Base-by-base conservation (phyloP, 1,284 basidiomycete species). In the Taiwanofungus camphoratus region DNA sequence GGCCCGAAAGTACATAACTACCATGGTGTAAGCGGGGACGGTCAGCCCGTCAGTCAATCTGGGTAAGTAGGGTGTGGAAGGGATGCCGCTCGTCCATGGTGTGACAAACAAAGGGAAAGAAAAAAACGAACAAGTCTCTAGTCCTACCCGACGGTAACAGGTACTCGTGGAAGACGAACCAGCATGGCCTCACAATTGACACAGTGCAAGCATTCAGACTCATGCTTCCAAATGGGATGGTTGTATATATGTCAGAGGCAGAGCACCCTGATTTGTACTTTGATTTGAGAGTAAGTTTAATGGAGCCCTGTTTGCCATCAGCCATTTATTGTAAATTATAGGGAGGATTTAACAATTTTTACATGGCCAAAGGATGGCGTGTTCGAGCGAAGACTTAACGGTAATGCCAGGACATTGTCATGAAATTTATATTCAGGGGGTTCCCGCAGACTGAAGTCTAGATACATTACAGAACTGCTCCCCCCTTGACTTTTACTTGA, bases 401-500 rank as follows among this genome's bases (percentile, higher is more conserved):
- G 23, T n/a, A 19, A 80, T 76, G 77, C 76, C 1, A 82, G 78
- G 79, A 78, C 1, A 75, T 82, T 26, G 77, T 82, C 4, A 82
- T 77, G 1, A 69, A 67, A 39, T 77, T 81, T 56, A 77, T 70
- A 0, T 49, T 82, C 21, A 67, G 71, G 49, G 66, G 74, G 0
- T 69, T 70, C 56, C 70, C 76, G 45, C 77, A 80, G 57, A 65
- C 65, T 1, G 54, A 74, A 54, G 72, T 82, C 41, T 83, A 79
- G 80, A 79, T 80, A 56, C 19, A 68, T 34, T 26, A 29, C 36
- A 30, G 26, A 5, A 5, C 20, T 21, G 3, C 21, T 29, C n/a
- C 15, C 9, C 13, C n/a, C n/a, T n/a, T n/a, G n/a, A n/a, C n/a
- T n/a, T n/a, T n/a, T n/a, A n/a, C n/a, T n/a, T n/a, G n/a, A n/a